phyloP scores from a whole-genome alignment of 2,329 filamentous ascomycete species.

The Dissoconium aciculare region DNA sequence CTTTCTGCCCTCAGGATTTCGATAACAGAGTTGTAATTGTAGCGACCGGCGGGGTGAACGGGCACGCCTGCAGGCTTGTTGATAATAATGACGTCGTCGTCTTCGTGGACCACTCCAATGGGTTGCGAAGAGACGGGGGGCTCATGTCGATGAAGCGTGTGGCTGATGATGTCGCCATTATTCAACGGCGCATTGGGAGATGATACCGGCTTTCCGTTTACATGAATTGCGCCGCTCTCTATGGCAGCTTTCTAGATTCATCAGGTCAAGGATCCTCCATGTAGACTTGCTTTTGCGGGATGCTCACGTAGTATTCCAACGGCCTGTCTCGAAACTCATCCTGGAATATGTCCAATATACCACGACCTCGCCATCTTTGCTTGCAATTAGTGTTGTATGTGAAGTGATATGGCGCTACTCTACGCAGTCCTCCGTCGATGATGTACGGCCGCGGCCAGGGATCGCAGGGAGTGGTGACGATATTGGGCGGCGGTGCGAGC shows the following conservation, averaged over 20 bases:
- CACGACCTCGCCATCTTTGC: slow-evolving; percentile 73
- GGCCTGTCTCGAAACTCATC: slow-evolving; percentile 85
- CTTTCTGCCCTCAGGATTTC: slow-evolving; percentile 81
- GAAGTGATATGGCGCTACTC: slow-evolving; percentile 74
- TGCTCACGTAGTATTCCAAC: slow-evolving; percentile 64
- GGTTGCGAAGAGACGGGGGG: slow-evolving; percentile 74
- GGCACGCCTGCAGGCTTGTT: slow-evolving; percentile 93
- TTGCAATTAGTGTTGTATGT: slow-evolving; percentile 96
- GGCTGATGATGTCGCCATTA: slow-evolving; percentile 83
- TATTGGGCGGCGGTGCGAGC: slow-evolving; percentile 33
- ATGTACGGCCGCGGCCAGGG: slow-evolving; percentile 61
- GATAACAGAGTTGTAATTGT: slow-evolving; percentile 87
- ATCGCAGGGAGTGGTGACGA: slow-evolving; percentile 39
- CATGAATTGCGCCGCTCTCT: slow-evolving; percentile 57
- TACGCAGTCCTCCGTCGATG: slow-evolving; percentile 52
- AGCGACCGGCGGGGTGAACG: slow-evolving; percentile 86
- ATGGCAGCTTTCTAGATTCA: slow-evolving; percentile 53
- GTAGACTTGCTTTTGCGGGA: not conserved
- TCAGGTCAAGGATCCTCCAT: slow-evolving; percentile 12
- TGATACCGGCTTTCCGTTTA: slow-evolving; percentile 60
- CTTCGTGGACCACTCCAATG: slow-evolving; percentile 75
- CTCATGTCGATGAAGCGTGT: slow-evolving; percentile 90
- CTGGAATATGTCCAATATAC: slow-evolving; percentile 73
- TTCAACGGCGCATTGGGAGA: slow-evolving; percentile 54
- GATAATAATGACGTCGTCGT: slow-evolving; percentile 86